Percentiles rank a stretch among this genome's conserved stretches.
Evolutionary conservation across 176 grass and related monocot genomes (phyloP).

Genomic region (Carex scoparia): DNA sequence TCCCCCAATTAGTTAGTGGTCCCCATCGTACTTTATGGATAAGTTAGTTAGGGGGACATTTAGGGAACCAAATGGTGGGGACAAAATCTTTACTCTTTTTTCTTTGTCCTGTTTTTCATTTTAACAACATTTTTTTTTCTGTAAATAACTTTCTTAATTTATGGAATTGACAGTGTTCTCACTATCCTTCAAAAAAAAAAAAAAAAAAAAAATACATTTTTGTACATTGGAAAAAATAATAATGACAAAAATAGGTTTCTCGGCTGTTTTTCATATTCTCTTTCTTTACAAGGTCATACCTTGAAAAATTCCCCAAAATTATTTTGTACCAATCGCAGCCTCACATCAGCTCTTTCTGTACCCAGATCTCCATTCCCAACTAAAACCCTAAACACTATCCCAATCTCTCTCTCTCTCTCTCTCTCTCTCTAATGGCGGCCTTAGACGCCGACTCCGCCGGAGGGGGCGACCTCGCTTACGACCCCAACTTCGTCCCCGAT

Average conservation of each 20-base stretch:
- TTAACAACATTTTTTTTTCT: background rate
- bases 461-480: conserved; percentile 42
- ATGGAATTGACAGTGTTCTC: no score
- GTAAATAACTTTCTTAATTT: no score
- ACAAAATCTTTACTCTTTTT: no score
- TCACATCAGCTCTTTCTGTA: background rate
- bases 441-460: conserved; percentile 34
- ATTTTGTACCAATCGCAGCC: background rate
- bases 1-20: no score
- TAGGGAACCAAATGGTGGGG: no score
- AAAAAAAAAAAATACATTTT: no score
- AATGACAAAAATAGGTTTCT: no score
- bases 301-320: background rate
- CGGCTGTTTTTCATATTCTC: background rate
- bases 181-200: no score
- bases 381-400: conserved; percentile 23
- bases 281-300: background rate
- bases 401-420: background rate
- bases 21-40: no score
- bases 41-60: no score
- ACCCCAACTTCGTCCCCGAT: conserved; percentile 90
- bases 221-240: no score
- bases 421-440: conserved; percentile 8
- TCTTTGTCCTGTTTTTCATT: background rate
- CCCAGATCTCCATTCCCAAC: background rate